A percentile compares a stretch with the other conserved stretches of the same genome.
These are phyloP conservation scores for Sphaerulina musiva DNA, from an alignment of 2,329 filamentous ascomycete genomes.

Conservation along the genomic window DNA sequence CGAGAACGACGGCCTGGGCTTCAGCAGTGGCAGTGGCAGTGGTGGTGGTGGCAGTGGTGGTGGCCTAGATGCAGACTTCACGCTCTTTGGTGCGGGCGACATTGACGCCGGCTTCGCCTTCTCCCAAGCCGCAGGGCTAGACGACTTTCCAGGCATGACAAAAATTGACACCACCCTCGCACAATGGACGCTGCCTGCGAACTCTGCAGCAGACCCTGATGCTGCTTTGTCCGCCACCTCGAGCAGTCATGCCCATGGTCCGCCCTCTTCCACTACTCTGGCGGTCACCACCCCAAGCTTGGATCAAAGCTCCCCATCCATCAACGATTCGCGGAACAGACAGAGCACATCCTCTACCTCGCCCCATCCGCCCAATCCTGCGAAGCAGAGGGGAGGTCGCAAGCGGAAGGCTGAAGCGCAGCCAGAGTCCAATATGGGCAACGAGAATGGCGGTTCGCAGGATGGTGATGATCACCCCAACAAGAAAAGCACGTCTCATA, in stretches of 20 bases:
- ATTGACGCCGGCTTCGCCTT: conserved; percentile 29
- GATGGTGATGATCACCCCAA: conserved; percentile 40
- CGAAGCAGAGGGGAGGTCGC: conserved; percentile 33
- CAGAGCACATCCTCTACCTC: conserved; percentile 30
- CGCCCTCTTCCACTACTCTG: conserved; percentile 13
- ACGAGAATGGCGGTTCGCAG: conserved; percentile 42
- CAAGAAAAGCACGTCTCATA: conserved; percentile 87
- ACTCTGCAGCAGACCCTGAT: conserved; percentile 14
- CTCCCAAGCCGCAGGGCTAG: conserved; percentile 17
- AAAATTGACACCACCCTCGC: conserved; percentile 25
- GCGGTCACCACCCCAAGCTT: conserved; percentile 24
- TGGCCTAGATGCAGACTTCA: conserved; percentile 16
- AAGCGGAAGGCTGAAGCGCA: conserved; percentile 33
- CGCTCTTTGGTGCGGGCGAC: conserved; percentile 27
- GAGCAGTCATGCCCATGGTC: conserved; percentile 19
- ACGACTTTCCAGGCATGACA: conserved; percentile 17
- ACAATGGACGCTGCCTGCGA: conserved; percentile 24
- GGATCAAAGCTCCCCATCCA: conserved; percentile 30
- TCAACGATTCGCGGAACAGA: conserved; percentile 21
- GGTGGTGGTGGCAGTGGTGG: conserved; percentile 12
- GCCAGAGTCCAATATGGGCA: conserved; percentile 23
- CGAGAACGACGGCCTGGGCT: conserved; percentile 27
- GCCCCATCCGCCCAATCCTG: conserved; percentile 29
- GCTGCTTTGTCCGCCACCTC: conserved; percentile 23
- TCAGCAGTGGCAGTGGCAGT: conserved; percentile 17